Conservation (phyloP, 306 rosid species). For the Spatholobus suberectus region DNA sequence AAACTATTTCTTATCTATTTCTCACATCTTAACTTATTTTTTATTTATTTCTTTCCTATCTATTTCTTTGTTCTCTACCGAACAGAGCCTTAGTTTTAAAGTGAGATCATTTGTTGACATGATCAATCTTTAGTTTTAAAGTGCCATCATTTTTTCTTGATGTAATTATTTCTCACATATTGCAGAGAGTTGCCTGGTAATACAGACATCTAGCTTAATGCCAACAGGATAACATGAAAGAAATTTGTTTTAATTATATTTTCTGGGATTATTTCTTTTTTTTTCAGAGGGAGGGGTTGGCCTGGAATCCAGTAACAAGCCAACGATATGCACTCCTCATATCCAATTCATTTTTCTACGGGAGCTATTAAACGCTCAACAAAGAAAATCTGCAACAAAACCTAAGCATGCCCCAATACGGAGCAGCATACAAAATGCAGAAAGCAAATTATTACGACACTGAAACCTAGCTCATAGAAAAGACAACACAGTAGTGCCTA, state of each 20-base stretch:
- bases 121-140: too few species aligned
- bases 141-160: too few species aligned
- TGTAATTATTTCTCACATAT: too few species aligned
- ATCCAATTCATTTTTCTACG: constrained; percentile 28
- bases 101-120: too few species aligned
- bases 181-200: too few species aligned
- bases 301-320: constrained; percentile 15
- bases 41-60: too few species aligned
- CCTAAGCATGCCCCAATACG: constrained; percentile 35
- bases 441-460: constrained; percentile 31
- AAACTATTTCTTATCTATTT: too few species aligned
- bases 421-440: constrained; percentile 41
- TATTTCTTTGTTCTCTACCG: too few species aligned
- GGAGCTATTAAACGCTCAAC: constrained; percentile 38
- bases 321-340: constrained; percentile 30
- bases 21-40: too few species aligned
- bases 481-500: constrained; percentile 30
- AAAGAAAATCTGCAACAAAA: constrained; percentile 47
- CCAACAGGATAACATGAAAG: neutral
- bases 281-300: neutral
- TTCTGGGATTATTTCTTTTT: neutral
- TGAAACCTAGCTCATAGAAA: constrained; percentile 40
- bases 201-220: neutral
- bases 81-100: too few species aligned
- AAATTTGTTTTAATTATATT: neutral